phyloP scores from a whole-genome alignment of 208 protist genomes.

The Trypanosoma conorhini region DNA sequence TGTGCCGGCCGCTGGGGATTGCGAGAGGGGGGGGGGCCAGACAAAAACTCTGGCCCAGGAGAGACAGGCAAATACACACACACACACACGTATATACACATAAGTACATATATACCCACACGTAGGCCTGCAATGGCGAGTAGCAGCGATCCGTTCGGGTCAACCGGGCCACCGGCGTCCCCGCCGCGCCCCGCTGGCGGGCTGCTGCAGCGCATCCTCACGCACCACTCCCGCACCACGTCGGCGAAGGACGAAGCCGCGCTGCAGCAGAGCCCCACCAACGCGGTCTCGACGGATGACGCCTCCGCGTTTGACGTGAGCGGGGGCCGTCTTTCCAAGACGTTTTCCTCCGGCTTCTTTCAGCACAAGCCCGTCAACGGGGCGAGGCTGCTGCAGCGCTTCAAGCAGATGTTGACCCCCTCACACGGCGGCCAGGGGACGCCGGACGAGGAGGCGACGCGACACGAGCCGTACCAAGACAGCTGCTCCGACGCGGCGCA shows the following conservation, averaged over 20 bases:
- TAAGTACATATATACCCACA: background rate
- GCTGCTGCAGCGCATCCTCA: background rate
- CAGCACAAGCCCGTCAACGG: background rate
- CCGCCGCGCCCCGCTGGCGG: background rate
- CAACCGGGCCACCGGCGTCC: background rate
- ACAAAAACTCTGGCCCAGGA: background rate
- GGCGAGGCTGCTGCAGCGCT: background rate
- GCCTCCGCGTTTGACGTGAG: background rate
- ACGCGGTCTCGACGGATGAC: background rate
- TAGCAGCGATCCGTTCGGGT: constrained; percentile 1
- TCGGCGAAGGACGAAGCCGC: background rate
- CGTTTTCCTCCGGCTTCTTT: background rate
- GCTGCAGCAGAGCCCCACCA: background rate
- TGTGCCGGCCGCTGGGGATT: too few species aligned
- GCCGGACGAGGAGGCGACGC: background rate
- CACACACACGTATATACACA: background rate
- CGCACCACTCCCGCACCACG: background rate
- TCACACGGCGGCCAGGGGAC: background rate
- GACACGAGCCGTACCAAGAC: background rate
- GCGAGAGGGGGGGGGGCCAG: background rate
- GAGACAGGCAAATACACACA: background rate
- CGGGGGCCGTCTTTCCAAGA: background rate
- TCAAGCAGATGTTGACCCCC: background rate
- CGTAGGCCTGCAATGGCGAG: background rate
- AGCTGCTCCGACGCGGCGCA: too few species aligned